Conservation (phyloP, 129 eudicot species). For the Flaveria brownii region DNA sequence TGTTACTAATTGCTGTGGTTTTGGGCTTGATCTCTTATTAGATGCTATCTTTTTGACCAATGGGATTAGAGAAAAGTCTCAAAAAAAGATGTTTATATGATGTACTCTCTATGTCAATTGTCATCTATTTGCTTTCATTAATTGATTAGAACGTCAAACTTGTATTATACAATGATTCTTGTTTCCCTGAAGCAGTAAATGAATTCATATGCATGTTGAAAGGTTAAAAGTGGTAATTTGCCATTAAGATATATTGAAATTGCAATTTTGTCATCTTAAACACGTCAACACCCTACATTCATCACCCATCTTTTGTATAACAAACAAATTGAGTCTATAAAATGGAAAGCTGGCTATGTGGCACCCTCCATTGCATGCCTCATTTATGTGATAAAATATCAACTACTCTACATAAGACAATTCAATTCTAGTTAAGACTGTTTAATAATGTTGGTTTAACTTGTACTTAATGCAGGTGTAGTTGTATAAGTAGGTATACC, state of each 20-base stretch:
- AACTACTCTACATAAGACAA: neutral
- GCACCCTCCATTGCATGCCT: neutral
- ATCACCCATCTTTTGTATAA: neutral
- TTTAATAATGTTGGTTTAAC: neutral
- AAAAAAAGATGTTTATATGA: neutral
- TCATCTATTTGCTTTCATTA: neutral
- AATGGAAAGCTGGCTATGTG: conserved; percentile 6
- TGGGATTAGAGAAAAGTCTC: neutral
- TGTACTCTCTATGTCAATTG: neutral
- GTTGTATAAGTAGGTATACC: neutral
- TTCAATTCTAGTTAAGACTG: neutral
- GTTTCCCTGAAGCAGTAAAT: neutral
- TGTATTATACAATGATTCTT: neutral
- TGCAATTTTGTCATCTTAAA: neutral
- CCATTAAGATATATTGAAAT: neutral
- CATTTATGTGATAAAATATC: neutral
- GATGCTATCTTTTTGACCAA: neutral
- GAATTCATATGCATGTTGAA: neutral
- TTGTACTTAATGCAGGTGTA: neutral
- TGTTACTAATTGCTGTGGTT: conserved; percentile 7
- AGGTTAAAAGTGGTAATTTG: neutral
- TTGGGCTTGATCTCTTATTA: neutral
- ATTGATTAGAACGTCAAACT: neutral
- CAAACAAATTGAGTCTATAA: neutral
- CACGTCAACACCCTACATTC: neutral